These are phyloP conservation scores for Vachellia collinsii DNA, from an alignment of 306 rosid genomes.

Conservation along the genomic window DNA sequence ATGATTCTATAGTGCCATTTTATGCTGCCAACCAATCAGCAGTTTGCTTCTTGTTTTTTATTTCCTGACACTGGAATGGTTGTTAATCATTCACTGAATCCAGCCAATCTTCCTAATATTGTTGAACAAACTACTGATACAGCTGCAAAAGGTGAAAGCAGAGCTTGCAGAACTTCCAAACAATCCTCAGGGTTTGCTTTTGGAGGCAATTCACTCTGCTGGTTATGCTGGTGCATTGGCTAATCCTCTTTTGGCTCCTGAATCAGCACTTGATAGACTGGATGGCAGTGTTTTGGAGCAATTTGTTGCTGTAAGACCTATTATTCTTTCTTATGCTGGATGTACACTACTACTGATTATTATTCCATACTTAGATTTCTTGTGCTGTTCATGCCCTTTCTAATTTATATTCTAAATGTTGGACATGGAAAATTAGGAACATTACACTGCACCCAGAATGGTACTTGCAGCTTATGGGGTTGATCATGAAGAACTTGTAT, in stretches of 20 bases:
- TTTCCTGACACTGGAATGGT: neutral
- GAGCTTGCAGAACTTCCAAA: conserved; percentile 80
- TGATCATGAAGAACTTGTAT: conserved; percentile 82
- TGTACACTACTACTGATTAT: conserved; percentile 27
- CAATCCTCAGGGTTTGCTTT: conserved; percentile 91
- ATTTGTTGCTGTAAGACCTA: conserved; percentile 78
- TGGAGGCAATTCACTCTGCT: conserved; percentile 95
- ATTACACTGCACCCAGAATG: conserved; percentile 93
- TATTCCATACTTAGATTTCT: conserved; percentile 19
- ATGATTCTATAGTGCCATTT: conserved; percentile 5
- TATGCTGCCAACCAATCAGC: conserved; percentile 3
- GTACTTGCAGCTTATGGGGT: conserved; percentile 97
- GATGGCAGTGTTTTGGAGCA: conserved; percentile 70
- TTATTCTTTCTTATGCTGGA: conserved; percentile 34
- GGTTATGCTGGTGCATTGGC: conserved; percentile 93
- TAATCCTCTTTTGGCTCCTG: conserved; percentile 92
- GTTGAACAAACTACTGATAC: conserved; percentile 32
- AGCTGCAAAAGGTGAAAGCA: conserved; percentile 80
- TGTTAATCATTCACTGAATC: neutral
- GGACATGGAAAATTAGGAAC: conserved; percentile 64
- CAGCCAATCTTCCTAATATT: conserved; percentile 36
- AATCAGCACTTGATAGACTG: conserved; percentile 67
- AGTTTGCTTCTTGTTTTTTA: neutral
- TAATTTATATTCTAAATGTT: conserved; percentile 33
- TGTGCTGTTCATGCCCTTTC: conserved; percentile 1